Evolutionary conservation across 148 eudicot species (phyloP).

Genomic region (Oxyria digyna): DNA sequence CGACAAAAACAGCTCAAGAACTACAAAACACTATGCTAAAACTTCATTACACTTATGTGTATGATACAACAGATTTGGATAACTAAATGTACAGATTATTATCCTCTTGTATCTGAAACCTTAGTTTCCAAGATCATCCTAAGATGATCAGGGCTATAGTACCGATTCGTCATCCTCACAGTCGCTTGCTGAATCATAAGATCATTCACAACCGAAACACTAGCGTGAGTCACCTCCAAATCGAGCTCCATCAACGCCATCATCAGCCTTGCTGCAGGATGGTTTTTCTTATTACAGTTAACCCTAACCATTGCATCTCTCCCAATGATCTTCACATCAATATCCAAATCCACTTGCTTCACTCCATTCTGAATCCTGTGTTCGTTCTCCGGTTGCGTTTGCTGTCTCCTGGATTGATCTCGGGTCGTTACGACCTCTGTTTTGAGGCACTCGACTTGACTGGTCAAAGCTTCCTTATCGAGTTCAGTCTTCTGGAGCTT

Average conservation of each 20-base stretch:
- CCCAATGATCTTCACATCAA: slow-evolving; percentile 75
- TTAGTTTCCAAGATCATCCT: slow-evolving; percentile 38
- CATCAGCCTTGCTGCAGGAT: slow-evolving; percentile 86
- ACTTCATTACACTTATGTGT: no score
- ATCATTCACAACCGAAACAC: slow-evolving; percentile 77
- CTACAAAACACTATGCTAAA: neutral
- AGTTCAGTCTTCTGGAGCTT: slow-evolving; percentile 35
- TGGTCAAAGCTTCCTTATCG: slow-evolving; percentile 38
- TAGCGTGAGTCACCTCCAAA: slow-evolving; percentile 68
- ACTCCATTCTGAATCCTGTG: slow-evolving; percentile 1
- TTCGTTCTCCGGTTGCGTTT: slow-evolving; percentile 8
- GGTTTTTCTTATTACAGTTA: slow-evolving; percentile 60
- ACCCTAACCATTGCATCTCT: slow-evolving; percentile 86
- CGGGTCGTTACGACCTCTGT: slow-evolving; percentile 33
- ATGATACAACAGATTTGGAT: neutral
- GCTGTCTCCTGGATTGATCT: neutral
- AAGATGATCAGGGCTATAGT: slow-evolving; percentile 67
- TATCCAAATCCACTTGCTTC: slow-evolving; percentile 33
- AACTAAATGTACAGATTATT: neutral
- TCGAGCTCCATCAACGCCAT: slow-evolving; percentile 61
- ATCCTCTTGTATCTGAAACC: slow-evolving; percentile 30
- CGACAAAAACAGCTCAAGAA: no score
- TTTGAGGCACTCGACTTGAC: slow-evolving; percentile 35
- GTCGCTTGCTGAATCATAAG: slow-evolving; percentile 90
- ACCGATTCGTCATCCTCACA: slow-evolving; percentile 53